Base-by-base conservation (phyloP, 1,284 basidiomycete genomes). In the Apiotrichum domesticum region DNA sequence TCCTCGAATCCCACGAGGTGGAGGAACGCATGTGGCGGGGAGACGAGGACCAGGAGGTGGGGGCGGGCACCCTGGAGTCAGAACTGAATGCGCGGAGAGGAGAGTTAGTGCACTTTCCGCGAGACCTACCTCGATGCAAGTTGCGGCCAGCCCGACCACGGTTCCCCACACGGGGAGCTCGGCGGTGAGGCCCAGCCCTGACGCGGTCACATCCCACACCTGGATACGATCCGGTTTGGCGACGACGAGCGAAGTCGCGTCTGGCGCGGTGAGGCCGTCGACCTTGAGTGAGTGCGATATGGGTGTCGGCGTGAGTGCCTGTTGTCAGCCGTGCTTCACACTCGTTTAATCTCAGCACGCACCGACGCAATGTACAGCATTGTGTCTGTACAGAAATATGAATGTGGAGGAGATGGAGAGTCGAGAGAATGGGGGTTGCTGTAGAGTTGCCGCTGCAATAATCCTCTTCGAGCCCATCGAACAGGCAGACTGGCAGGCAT, bases 301-400 rank as follows among this genome's bases (percentile, higher is more conserved):
- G 10, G 74, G 68, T 3, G 76, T 75, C 35, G 77, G 75, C 46
- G 69, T 67, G 41, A 77, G 69, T 35, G 77, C 74, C 77, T 78
- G 45, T 11, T 9, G 44, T 29, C 34, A 33, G 51, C 1, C 11
- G 9, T 2, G 37, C 37, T 9, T 29, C 29, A 13, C 2, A 39
- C 37, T 39, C 10, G 51, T 9, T 11, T 13, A 3, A 14, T 15
- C 3, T 4, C 10, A 29, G n/a, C 11, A 65, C 71, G 61, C 49
- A 73, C 71, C 51, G 71, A 71, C 3, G 70, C 71, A 32, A 73
- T 71, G 49, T 73, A 73, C 48, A 71, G 60, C 71, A 73, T 73
- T 10, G 8, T n/a, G 33, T 11, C 11, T 35, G 37, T 29, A 29
- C 29, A 29, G 29, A 29, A 29, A 29, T 29, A 3, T 29, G 29